These are phyloP conservation scores for Serendipita vermifera DNA, from an alignment of 768 basidiomycete genomes.

Conservation along the genomic window DNA sequence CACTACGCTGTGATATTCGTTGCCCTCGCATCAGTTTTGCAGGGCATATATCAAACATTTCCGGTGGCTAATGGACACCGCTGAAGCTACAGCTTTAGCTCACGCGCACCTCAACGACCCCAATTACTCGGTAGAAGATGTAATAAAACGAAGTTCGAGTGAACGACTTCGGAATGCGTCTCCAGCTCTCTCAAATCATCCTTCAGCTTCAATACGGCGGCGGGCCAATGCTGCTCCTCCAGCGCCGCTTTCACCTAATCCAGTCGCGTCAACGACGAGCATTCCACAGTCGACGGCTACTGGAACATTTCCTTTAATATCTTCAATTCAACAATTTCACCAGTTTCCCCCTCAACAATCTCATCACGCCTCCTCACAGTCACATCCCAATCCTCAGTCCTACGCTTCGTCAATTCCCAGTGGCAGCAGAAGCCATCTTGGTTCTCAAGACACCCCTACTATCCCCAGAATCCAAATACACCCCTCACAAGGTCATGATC, in stretches of 20 bases:
- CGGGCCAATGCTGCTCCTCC: conserved; percentile 4
- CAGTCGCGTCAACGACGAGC: neutral
- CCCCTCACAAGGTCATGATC: neutral
- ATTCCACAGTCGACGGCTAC: neutral
- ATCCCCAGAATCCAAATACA: conserved; percentile 3
- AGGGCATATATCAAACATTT: no score
- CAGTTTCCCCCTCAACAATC: conserved; percentile 7
- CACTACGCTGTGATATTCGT: no score
- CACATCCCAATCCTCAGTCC: neutral
- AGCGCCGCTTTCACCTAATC: conserved; percentile 8
- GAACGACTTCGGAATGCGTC: neutral
- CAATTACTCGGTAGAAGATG: conserved; percentile 2
- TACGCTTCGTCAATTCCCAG: conserved; percentile 4
- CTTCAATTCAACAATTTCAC: neutral
- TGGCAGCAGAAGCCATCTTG: neutral
- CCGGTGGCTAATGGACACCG: conserved; percentile 5
- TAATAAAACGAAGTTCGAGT: conserved; percentile 5
- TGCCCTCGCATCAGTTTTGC: no score
- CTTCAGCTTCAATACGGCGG: neutral
- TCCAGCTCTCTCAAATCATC: neutral
- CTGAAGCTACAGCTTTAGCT: neutral
- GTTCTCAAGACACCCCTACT: neutral
- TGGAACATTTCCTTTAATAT: conserved; percentile 1
- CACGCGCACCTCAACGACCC: conserved; percentile 7
- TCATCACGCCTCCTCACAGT: neutral